Conservation (phyloP, 169 alveolate genomes). For the Eimeria mitis region DNA sequence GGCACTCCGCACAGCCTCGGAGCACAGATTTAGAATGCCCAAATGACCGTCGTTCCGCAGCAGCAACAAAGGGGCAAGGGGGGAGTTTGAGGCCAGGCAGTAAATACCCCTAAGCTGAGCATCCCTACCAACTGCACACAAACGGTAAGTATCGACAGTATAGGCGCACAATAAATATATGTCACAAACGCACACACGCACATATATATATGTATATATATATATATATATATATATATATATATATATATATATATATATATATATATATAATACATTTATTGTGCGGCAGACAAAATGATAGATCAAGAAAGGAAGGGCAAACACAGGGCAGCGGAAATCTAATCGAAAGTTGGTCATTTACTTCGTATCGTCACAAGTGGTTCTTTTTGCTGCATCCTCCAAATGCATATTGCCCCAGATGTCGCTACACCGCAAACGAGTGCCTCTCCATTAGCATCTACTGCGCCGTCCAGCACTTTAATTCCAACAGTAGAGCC, state of each 20-base stretch:
- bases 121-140: slow-evolving; percentile 3
- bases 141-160: neutral
- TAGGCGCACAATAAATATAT: neutral
- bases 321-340: neutral
- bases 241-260: no score
- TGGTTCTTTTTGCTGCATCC: slow-evolving; percentile 16
- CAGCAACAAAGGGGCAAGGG: slow-evolving; percentile 5
- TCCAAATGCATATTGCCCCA: slow-evolving; percentile 22
- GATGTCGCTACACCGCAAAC: slow-evolving; percentile 41
- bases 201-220: neutral
- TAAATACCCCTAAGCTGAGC: slow-evolving; percentile 21
- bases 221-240: no score
- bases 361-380: slow-evolving; percentile 43
- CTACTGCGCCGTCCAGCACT: neutral
- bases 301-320: neutral
- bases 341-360: neutral
- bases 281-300: no score
- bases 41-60: slow-evolving; percentile 24
- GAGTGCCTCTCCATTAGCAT: neutral
- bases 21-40: neutral
- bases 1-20: slow-evolving; percentile 8
- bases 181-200: neutral
- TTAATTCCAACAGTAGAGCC: neutral
- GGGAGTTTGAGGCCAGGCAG: slow-evolving; percentile 5
- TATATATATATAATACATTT: no score